Evolutionary conservation across 768 basidiomycete genomes (phyloP).

Genomic region (Macrolepiota fuliginosa): DNA sequence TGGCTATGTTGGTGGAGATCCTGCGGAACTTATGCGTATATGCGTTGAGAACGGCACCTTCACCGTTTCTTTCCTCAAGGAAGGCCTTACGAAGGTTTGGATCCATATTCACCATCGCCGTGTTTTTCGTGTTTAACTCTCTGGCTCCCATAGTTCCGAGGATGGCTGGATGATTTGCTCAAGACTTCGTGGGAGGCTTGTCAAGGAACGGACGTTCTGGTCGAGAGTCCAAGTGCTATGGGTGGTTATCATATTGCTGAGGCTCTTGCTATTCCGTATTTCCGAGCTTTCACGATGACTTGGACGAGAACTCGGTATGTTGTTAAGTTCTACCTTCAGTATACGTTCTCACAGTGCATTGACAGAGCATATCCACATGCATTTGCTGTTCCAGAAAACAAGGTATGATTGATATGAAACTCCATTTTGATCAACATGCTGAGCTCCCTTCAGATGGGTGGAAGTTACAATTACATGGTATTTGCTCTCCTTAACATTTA

Average conservation of each 20-base stretch:
- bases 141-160: slow-evolving; percentile 69
- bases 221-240: slow-evolving; percentile 98
- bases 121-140: not conserved
- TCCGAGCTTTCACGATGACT: slow-evolving; percentile 95
- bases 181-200: slow-evolving; percentile 97
- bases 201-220: slow-evolving; percentile 87
- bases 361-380: slow-evolving; percentile 92
- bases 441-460: slow-evolving; percentile 69
- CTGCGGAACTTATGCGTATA: slow-evolving; percentile 95
- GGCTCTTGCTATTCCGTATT: slow-evolving; percentile 90
- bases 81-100: slow-evolving; percentile 78
- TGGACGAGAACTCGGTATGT: slow-evolving; percentile 87
- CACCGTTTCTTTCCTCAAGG: slow-evolving; percentile 92
- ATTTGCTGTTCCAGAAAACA: slow-evolving; percentile 95
- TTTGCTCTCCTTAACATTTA: slow-evolving; percentile 3
- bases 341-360: slow-evolving; percentile 9
- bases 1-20: slow-evolving; percentile 92
- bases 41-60: slow-evolving; percentile 99
- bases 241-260: slow-evolving; percentile 97
- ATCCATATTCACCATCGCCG: slow-evolving; percentile 2
- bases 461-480: slow-evolving; percentile 98
- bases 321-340: not conserved
- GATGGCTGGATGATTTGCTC: slow-evolving; percentile 96
- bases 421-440: not conserved
- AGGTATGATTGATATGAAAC: slow-evolving; percentile 42